Base-by-base conservation (phyloP, 2,329 filamentous ascomycete genomes). In the Talaromyces sp. region DNA sequence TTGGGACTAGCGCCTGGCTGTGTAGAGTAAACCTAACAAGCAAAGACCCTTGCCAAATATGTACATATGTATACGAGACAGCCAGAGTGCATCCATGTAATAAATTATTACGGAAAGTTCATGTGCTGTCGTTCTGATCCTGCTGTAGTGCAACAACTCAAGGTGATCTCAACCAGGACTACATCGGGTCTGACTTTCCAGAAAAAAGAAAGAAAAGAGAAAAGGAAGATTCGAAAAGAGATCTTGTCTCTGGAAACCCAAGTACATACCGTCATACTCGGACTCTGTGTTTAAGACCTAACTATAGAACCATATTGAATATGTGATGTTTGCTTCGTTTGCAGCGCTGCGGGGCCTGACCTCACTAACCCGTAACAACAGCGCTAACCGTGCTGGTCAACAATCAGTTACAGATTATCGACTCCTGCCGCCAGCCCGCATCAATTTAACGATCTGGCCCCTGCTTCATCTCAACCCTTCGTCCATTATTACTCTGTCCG, bases 391-490 rank as follows among this genome's bases (percentile, higher is more conserved):
- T 11, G 15, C 30, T 44, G 27, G 27, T 33, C 33, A 39, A 33
- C 22, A 55, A 47, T 47, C 44, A 47, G 19, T 25, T 47, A 47
- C 44, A 47, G 44, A 25, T 55, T 55, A 55, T 47, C n/a, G 32
- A 30, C 56, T 57, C 39, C 55, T 33, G 19, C 13, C 36, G 42
- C 4, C 59, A 53, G 27, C 33, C 59, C 42, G 49, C 60, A 61
- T 55, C 36, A 55, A 61, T 58, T 61, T 58, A 32, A 47, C 44
- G 44, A 47, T 49, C 49, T 55, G 55, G 51, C 60, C 60, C 60
- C 60, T 61, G 55, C 60, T 58, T 58, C 52, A 30, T 53, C 49
- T 13, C 59, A 54, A 28, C 51, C 17, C 33, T 42, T 42, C 36
- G 19, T 47, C 39, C 54, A 28, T 22, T 22, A 22, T 22, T 22